Evolutionary conservation across 2,329 filamentous ascomycete species (phyloP), one percentile per base, ranked within the genome.

Genomic region (Stachybotrys echinatus): DNA sequence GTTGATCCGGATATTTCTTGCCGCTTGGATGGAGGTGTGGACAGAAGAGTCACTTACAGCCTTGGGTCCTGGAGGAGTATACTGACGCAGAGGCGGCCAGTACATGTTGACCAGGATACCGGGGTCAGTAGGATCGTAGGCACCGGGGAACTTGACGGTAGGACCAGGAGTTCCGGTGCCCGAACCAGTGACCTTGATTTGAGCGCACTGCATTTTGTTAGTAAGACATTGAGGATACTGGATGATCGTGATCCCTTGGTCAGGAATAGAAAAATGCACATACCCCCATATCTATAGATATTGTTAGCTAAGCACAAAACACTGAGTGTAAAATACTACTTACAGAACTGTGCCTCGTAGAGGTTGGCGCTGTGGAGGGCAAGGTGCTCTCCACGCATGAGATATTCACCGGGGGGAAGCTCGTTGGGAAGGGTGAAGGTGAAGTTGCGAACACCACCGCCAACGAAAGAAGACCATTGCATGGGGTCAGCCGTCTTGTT

Each of bases 311-410:
- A n/a, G n/a, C n/a, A n/a, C n/a, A n/a, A n/a, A n/a, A n/a, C n/a
- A n/a, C n/a, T n/a, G n/a, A n/a, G n/a, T n/a, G n/a, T n/a, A n/a
- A n/a, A n/a, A n/a, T n/a, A n/a, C n/a, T n/a, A n/a, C n/a, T n/a
- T n/a, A n/a, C n/a, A 76, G 42, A 72, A 68, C 61, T 77, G 73
- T 4, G 74, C 74, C 3, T 74, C 74, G 4, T 69, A 68, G 6
- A 61, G 58, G 34, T 66, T 58, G 3, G 74, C 73, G 45, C 59
- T 63, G 59, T 78, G 74, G 8, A 78, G 65, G 4, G 66, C 74
- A 49, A 77, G 71, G 52, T 77, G 74, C 60, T 78, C 74, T n/a
- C 72, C 70, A 12, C 74, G 69, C 5, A 77, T 59, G 21, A 77
- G 68, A 55, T 78, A 77, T 52, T 76, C 72, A 47, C 75, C 74